Conservation (phyloP, 352 stramenopile genomes). For the Pythium phragmiticola region DNA sequence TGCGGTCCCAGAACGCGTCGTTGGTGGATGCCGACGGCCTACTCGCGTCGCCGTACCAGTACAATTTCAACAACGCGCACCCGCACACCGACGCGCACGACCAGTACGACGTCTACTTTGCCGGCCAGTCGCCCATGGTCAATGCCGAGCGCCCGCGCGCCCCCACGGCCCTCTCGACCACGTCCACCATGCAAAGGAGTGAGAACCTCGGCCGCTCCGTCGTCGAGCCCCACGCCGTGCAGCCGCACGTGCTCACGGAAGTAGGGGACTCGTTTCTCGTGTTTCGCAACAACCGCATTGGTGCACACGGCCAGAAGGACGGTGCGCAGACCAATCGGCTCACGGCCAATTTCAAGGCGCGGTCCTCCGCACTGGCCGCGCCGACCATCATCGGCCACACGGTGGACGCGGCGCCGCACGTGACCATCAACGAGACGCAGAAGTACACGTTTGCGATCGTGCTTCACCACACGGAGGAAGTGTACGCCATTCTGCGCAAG, state of each 20-base stretch:
- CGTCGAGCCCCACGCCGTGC: conserved; percentile 24
- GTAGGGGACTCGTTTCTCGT: conserved; percentile 43
- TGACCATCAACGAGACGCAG: conserved; percentile 84
- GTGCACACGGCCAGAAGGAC: conserved; percentile 27
- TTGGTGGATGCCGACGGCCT: conserved; percentile 8
- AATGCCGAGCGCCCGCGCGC: conserved; percentile 1
- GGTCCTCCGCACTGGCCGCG: conserved; percentile 23
- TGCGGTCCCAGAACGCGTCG: conserved; percentile 20
- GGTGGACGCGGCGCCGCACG: conserved; percentile 41
- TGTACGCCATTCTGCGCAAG: conserved; percentile 59
- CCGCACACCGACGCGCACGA: conserved; percentile 13
- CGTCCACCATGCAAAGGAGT: neutral
- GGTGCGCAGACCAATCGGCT: conserved; percentile 21
- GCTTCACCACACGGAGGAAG: conserved; percentile 79
- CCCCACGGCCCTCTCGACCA: neutral
- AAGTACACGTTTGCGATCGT: conserved; percentile 89
- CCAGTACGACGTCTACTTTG: conserved; percentile 31
- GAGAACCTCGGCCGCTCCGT: conserved; percentile 21
- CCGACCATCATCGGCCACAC: conserved; percentile 25
- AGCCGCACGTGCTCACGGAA: conserved; percentile 58
- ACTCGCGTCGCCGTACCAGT: conserved; percentile 14
- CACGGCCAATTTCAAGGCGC: conserved; percentile 25
- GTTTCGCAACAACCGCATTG: conserved; percentile 17
- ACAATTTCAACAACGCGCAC: conserved; percentile 15
- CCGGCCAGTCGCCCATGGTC: conserved; percentile 21